A percentile compares a stretch with the other conserved stretches of the same genome.
Conservation (phyloP, 2,329 filamentous ascomycete genomes). For the Colletotrichum tabaci region DNA sequence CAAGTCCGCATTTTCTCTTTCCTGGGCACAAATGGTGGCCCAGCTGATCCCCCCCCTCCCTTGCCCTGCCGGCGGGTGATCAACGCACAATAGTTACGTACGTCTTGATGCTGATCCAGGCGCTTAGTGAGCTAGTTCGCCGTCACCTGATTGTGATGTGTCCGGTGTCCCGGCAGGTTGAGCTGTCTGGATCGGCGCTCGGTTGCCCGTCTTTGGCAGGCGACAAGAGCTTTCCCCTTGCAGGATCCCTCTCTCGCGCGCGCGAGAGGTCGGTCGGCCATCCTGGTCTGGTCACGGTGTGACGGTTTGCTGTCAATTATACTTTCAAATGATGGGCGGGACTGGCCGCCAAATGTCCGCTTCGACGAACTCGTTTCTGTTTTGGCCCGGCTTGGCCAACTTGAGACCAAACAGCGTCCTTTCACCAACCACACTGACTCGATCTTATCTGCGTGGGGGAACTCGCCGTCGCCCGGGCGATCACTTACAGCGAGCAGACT, state of each 20-base stretch:
- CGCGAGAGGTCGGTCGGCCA: background rate
- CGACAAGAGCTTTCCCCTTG: slow-evolving; percentile 3
- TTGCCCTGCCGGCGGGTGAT: background rate
- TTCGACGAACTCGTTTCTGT: background rate
- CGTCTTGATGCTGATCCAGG: background rate
- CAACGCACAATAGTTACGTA: background rate
- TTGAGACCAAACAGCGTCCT: too few species aligned
- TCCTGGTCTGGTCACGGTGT: background rate
- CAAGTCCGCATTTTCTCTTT: too few species aligned
- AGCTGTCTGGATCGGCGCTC: slow-evolving; percentile 27
- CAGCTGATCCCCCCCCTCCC: background rate
- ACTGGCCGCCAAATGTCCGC: slow-evolving; percentile 14
- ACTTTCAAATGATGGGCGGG: slow-evolving; percentile 15
- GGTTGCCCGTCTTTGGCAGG: slow-evolving; percentile 36
- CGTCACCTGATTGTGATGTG: background rate
- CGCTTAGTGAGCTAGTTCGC: background rate
- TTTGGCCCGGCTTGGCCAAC: background rate
- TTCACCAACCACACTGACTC: too few species aligned
- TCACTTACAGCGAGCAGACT: background rate
- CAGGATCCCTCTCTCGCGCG: background rate
- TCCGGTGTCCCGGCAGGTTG: background rate
- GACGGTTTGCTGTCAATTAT: slow-evolving; percentile 6
- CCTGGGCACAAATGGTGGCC: background rate
- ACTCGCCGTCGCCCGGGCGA: background rate
- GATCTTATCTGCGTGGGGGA: background rate